These are phyloP conservation scores for Talaromyces trachyspermus DNA, from an alignment of 495 filamentous ascomycete species.

Conservation along the genomic window DNA sequence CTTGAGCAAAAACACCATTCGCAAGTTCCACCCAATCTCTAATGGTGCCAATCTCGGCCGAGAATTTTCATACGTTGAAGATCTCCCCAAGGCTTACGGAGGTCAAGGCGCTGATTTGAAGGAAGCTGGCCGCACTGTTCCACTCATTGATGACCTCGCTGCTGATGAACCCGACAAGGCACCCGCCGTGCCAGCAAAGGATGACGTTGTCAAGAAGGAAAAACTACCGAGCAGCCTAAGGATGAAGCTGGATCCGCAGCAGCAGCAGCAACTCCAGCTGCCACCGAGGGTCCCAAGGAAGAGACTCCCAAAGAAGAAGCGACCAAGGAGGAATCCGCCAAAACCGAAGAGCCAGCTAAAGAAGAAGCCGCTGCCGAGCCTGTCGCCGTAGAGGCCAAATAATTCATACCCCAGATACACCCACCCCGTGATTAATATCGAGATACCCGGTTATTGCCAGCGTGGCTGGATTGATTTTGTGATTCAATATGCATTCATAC, in stretches of 20 bases:
- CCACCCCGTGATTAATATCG: conserved; percentile 4
- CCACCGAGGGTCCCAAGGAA: conserved; percentile 13
- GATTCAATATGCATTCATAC: not conserved
- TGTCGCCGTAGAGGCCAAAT: conserved; percentile 20
- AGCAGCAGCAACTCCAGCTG: not conserved
- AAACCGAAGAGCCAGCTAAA: conserved; percentile 11
- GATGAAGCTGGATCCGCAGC: conserved; percentile 5
- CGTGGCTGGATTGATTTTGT: conserved; percentile 1
- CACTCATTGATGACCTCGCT: conserved; percentile 16
- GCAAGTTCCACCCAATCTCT: conserved; percentile 77
- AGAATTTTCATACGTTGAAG: conserved; percentile 52
- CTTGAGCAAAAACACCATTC: conserved; percentile 67
- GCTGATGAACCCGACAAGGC: not conserved
- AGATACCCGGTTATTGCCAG: conserved; percentile 7
- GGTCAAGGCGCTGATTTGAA: conserved; percentile 49
- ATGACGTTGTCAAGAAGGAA: not conserved
- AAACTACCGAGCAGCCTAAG: conserved; percentile 5
- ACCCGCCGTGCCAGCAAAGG: conserved; percentile 14
- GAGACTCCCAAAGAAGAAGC: conserved; percentile 6
- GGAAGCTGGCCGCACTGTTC: conserved; percentile 21
- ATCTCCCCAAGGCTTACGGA: conserved; percentile 62
- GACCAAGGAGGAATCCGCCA: conserved; percentile 12
- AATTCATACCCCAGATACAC: conserved; percentile 8
- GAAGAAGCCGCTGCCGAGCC: conserved; percentile 12
- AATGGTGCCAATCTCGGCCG: conserved; percentile 62